Evolutionary conservation across 768 basidiomycete species (phyloP), one percentile per base, ranked within the genome.

Genomic region (Boletus fagicola): DNA sequence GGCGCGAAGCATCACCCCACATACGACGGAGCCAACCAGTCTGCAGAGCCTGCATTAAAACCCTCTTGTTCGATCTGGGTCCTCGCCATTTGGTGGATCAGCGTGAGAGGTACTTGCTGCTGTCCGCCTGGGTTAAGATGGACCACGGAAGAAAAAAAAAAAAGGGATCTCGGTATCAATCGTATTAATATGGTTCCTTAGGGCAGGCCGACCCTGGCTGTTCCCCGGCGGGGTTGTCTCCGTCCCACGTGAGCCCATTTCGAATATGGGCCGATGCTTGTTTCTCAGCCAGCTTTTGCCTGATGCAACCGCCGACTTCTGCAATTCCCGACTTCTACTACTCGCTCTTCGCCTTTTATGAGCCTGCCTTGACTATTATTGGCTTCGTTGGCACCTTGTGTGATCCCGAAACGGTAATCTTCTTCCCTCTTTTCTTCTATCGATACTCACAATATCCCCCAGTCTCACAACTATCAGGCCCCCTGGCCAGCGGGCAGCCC

Each of bases 401-500:
- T 35, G 84, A 89, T 71, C 90, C 88, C 16, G 79, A 81, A 71
- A 74, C 79, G 62, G 87, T 85, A 74, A 71, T 82, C 9, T 35
- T 6, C 2, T 42, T 26, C 39, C 54, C 47, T 39, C 33, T 26
- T 47, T 22, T 12, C 24, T 24, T 28, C 30, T 54, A 28, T 45
- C 47, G 45, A 57, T 52, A 44, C 26, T 58, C 39, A 56, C 42
- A 24, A 51, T 10, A 40, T 53, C 38, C 20, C 36, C 35, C 65
- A 92, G 89, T 80, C 83, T 4, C 85, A 90, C 62, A 87, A 90
- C 65, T 71, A 78, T 45, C 89, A 91, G 72, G 89, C 89, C 2
- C 88, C 89, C 26, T 90, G 89, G 89, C 78, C 83, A 24, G 49
- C 70, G 24, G 71, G 74, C 55, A 73, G 62, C 42, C 66, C 74